Base-by-base conservation (phyloP, 306 rosid species). In the Malus fusca region DNA sequence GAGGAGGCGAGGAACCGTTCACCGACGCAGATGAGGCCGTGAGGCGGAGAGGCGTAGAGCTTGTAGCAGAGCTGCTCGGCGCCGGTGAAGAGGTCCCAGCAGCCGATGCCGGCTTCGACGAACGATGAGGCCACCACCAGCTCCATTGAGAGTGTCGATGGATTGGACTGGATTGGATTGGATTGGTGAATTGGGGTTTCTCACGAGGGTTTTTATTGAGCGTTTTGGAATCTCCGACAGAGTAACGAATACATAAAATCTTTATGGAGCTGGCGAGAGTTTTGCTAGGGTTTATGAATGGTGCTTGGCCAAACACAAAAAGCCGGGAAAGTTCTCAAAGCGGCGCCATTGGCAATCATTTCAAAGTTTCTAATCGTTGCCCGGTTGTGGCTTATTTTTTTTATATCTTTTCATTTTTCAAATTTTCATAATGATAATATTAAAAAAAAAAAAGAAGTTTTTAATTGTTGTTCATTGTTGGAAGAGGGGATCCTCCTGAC, bases 31-130 rank as follows among this genome's bases (percentile, higher is more conserved):
- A 87, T 79, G 58, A 96, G 97, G 63, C 96, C 97, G 21, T 89
- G 99, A 33, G 83, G 43, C 4, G 96, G 84, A 53, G 97, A 88
- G 17, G 89, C 83, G 67, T 92, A 89, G 0, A 88, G 75, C 80
- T 95, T 92, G 84, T 84, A 87, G 52, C 93, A 96, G 64, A 85
- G 88, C 69, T 82, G 83, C 75, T 95, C 97, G 6, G 84, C 78
- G 42, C 97, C 97, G 8, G 90, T 87, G 8, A 69, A 79, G 17
- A 92, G 88, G 75, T 92, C 89, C 97, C 96, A 95, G 42, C 96
- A 88, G 37, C 97, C 93, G 28, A 92, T 88, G 19, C 92, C 93
- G 1, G 76, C 85, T 51, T 89, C 97, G 43, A 77, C 66, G 1
- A 91, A 88, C 19, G 99, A 92, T 19, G 69, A 30, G 33, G 5